Base-by-base conservation (phyloP, 2,329 filamentous ascomycete genomes). In the Colletotrichum musicola region DNA sequence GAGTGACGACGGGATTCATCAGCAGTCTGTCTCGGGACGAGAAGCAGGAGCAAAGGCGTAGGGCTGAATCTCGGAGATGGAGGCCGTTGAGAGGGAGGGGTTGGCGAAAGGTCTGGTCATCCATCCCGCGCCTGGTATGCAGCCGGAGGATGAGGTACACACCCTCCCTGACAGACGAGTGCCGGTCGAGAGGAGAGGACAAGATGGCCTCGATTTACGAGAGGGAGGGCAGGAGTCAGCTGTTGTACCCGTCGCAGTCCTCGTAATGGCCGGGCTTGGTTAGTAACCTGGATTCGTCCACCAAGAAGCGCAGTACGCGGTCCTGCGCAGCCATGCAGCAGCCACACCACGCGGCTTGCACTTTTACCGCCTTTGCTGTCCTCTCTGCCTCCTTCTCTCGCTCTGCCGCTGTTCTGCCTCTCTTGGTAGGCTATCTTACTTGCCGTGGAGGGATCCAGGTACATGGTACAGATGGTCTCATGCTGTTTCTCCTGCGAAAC, bases 31-130 rank as follows among this genome's bases (percentile, higher is more conserved):
- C 27, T 30, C 30, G 30, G 30, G 6, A 35, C 30, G 30, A 35
- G 30, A 35, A 10, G 30, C 30, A 35, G 9, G 7, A 35, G 30
- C 30, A 54, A 54, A 44, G 61, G 44, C 53, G 53, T 64, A 64
- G 65, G 65, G 61, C 65, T 68, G 61, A 38, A 55, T 58, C 30
- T 35, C 60, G 47, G 42, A 55, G 54, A 64, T 42, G 53, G n/a
- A 18, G 30, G 47, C 56, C n/a, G 12, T 59, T 59, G 25, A 22
- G 20, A 35, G 7, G 30, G 20, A 25, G 22, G 35, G 44, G 20
- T n/a, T 16, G 14, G 22, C 40, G 10, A 35, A 38, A 27, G 38
- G 4, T 14, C 40, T 44, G 47, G 27, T 47, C 6, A 58, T 42
- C 30, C 4, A 25, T 25, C 16, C 53, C 47, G 53, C 47, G 27